These are phyloP conservation scores for Ustilago shanxiensis DNA, from an alignment of 1,284 basidiomycete genomes.

Conservation along the genomic window DNA sequence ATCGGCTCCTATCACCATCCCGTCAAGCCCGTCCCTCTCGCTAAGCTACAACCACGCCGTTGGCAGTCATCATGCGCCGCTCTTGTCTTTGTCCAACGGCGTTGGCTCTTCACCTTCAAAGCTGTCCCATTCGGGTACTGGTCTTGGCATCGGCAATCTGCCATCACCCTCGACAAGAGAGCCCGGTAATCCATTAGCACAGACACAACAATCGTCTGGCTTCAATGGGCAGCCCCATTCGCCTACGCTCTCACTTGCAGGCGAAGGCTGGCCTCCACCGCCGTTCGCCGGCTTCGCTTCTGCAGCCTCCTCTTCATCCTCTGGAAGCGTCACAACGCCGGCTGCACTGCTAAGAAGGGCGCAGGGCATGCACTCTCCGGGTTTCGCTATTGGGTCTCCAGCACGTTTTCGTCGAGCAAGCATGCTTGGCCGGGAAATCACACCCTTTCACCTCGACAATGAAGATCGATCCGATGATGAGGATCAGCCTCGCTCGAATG, in stretches of 20 bases:
- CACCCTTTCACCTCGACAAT: slow-evolving; percentile 38
- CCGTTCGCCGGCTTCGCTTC: slow-evolving; percentile 14
- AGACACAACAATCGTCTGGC: background rate
- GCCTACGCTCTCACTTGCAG: slow-evolving; percentile 28
- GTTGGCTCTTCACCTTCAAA: slow-evolving; percentile 19
- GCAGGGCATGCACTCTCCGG: slow-evolving; percentile 39
- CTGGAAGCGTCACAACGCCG: slow-evolving; percentile 15
- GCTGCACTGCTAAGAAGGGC: slow-evolving; percentile 29
- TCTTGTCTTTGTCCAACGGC: slow-evolving; percentile 17
- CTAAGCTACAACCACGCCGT: slow-evolving; percentile 12
- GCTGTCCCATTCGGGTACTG: slow-evolving; percentile 13
- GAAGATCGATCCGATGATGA: slow-evolving; percentile 30
- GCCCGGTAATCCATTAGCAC: slow-evolving; percentile 18
- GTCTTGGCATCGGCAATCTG: slow-evolving; percentile 36
- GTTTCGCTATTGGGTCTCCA: slow-evolving; percentile 32
- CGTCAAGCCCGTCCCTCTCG: slow-evolving; percentile 29
- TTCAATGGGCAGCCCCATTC: slow-evolving; percentile 30
- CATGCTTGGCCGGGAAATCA: slow-evolving; percentile 59
- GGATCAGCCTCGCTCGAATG: background rate
- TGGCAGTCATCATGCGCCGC: slow-evolving; percentile 10
- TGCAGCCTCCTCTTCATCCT: slow-evolving; percentile 25
- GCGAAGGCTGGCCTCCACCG: slow-evolving; percentile 38
- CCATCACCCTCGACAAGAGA: slow-evolving; percentile 38
- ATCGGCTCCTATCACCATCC: slow-evolving; percentile 37
- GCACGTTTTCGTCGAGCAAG: slow-evolving; percentile 52